Evolutionary conservation across 768 basidiomycete genomes (phyloP).

Genomic region (Termitomyces sp.): DNA sequence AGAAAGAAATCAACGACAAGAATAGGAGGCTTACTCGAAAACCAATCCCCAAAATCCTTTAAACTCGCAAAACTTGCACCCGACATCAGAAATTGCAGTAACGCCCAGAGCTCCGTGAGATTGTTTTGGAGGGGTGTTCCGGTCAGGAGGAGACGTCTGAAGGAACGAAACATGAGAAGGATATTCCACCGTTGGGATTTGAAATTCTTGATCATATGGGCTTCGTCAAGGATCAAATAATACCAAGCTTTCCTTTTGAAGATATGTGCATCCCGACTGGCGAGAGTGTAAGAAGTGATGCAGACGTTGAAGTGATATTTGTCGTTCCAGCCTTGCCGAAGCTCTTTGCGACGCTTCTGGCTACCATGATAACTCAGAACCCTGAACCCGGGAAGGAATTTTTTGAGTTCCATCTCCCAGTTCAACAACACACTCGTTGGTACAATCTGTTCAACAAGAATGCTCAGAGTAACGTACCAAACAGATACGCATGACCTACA

Average conservation of each 20-base stretch:
- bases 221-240: constrained; percentile 95
- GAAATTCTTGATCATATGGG: constrained; percentile 98
- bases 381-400: constrained; percentile 87
- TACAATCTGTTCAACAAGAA: constrained; percentile 51
- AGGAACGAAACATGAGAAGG: constrained; percentile 82
- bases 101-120: constrained; percentile 91
- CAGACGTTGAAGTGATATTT: constrained; percentile 91
- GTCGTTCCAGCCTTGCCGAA: constrained; percentile 88
- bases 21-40: constrained; percentile 68
- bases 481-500: constrained; percentile 31
- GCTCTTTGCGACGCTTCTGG: constrained; percentile 84
- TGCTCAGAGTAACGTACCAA: constrained; percentile 17
- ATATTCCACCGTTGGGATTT: constrained; percentile 92
- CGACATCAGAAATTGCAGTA: constrained; percentile 93
- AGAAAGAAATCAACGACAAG: not conserved
- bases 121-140: constrained; percentile 98
- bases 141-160: constrained; percentile 84
- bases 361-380: constrained; percentile 89
- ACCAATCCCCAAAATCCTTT: constrained; percentile 95
- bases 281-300: constrained; percentile 91
- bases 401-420: constrained; percentile 98
- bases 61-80: constrained; percentile 86
- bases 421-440: constrained; percentile 94
- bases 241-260: constrained; percentile 94
- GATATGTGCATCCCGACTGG: constrained; percentile 86